Base-by-base conservation (phyloP, 2,329 filamentous ascomycete species). In the Colletotrichum sp. region DNA sequence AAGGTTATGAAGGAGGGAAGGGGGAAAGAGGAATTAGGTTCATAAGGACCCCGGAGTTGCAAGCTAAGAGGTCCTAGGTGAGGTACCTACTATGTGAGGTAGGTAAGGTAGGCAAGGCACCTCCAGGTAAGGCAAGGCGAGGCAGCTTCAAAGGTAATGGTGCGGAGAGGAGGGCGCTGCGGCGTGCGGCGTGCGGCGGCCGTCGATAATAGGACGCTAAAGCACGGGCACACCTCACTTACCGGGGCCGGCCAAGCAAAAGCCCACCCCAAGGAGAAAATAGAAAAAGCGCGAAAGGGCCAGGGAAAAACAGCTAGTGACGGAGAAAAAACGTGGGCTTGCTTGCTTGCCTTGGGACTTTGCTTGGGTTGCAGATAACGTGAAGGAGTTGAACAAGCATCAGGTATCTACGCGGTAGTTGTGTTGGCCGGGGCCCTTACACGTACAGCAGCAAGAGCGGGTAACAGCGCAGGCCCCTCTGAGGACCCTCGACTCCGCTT, bases 21-120 rank as follows among this genome's bases (percentile, higher is more conserved):
- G 72, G 69, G 69, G 43, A 64, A 64, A 69, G 71, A 74, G 28
- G 71, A 61, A 74, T 74, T 73, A 63, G 73, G 69, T 74, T 74
- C 73, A 56, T 72, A 75, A 67, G 73, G 69, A 68, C 73, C 73
- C 69, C 67, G 73, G 72, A 72, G 69, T 66, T 65, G 68, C 69
- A 73, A 21, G 43, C 43, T 48, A 48, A 48, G 43, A 48, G 43
- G n/a, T 48, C 43, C 43, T 21, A 48, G n/a, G 43, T 48, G 6
- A 48, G 43, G 43, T 48, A 48, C 43, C 43, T 48, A 48, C 43
- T 48, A 48, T 48, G 18, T 48, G 38, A 48, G 38, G 38, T 48
- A 48, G 18, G 43, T 21, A 48, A 74, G 72, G 28, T 56, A 63
- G 34, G 59, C 16, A 32, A 70, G 71, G 71, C 68, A 69, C 59